Conservation (phyloP, 73 alveolate genomes). For the Paramecium bursaria region DNA sequence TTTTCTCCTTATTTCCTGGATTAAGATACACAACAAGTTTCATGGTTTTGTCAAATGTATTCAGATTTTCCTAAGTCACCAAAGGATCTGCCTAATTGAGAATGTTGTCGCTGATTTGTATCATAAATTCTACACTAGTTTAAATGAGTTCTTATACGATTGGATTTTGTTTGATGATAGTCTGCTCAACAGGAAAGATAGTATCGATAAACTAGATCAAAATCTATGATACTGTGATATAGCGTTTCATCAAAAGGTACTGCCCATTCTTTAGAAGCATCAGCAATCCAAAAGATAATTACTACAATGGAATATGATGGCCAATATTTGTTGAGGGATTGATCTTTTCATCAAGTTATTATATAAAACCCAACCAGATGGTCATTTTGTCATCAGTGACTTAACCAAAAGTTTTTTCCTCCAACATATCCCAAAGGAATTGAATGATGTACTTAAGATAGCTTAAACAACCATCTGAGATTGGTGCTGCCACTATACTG, state of each 20-base stretch:
- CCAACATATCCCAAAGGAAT: no score
- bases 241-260: not conserved
- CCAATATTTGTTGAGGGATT: slow-evolving; percentile 1
- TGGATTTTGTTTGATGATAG: not conserved
- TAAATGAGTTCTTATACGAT: not conserved
- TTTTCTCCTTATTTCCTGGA: not conserved
- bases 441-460: not conserved
- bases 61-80: not conserved
- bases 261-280: not conserved
- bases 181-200: not conserved
- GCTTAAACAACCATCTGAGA: not conserved
- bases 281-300: not conserved
- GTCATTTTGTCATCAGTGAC: slow-evolving; percentile 1
- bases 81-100: no score
- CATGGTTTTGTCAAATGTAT: not conserved
- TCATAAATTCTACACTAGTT: not conserved
- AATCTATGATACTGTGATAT: not conserved
- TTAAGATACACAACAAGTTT: not conserved
- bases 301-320: not conserved
- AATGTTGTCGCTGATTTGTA: no score
- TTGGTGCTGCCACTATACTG: not conserved
- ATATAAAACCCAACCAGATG: slow-evolving; percentile 10
- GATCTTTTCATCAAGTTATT: not conserved
- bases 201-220: slow-evolving; percentile 24
- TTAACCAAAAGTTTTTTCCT: no score